Base-by-base conservation (phyloP, 2,329 filamentous ascomycete genomes). In the Aspergillus quadrilineatus region DNA sequence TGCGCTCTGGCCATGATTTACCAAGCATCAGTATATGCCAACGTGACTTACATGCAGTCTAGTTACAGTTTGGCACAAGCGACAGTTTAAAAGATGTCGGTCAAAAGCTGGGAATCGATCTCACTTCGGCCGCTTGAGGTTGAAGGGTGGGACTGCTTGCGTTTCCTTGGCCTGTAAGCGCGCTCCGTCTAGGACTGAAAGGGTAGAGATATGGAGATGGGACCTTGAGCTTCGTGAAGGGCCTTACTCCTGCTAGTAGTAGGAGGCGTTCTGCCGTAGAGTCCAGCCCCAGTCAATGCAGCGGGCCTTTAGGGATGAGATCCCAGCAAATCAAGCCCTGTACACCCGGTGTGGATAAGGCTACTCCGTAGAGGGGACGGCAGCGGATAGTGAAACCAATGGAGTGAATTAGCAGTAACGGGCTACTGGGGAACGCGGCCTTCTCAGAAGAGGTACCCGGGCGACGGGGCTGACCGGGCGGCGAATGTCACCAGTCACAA, bases 321-420 rank as follows among this genome's bases (percentile, higher is more conserved):
- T 41, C 50, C 45, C 46, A 55, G 55, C 55, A 55, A 50, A 50
- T 53, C 47, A 55, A 56, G 54, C 56, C 55, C 58, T 60, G 51
- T 41, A 46, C 47, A 17, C 42, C 22, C 50, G 34, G 46, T 45
- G 59, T 59, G 56, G 57, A 54, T 57, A 59, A 59, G 53, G 41
- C 52, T 56, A 54, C 22, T 22, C 22, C 22, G 22, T 9, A 34
- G 26, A 29, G 36, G 42, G 43, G 15, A 53, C 49, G 36, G 53
- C 50, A 28, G 48, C 56, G 47, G 59, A 59, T 46, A 57, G 39
- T 61, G 22, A 22, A 22, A 22, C 22, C 3, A 22, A 22, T 22
- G 22, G 22, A 22, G 22, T 22, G 22, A 22, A 22, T 3, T 22
- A 22, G 22, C 22, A 22, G 22, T 22, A 17, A 15, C 17, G 42